Conservation (phyloP, 1,139 yeast genomes). For the Blastobotrys malaysiensis region DNA sequence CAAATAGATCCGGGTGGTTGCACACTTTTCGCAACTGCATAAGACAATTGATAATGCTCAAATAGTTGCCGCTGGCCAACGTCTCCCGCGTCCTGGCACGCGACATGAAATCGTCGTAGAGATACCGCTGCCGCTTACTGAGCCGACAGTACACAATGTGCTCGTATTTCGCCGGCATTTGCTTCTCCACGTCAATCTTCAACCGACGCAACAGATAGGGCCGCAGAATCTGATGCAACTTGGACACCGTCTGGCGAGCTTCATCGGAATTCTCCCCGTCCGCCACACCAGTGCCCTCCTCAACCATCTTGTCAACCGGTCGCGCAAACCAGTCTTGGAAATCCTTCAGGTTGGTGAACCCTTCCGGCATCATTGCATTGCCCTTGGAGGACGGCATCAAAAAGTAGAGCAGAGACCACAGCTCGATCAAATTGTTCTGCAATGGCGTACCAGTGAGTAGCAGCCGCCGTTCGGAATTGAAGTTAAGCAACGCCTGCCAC, state of each 20-base stretch:
- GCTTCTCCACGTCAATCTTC: constrained; percentile 95
- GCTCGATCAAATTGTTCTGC: constrained; percentile 85
- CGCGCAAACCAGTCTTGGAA: constrained; percentile 98
- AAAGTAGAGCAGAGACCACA: constrained; percentile 90
- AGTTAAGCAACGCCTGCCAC: constrained; percentile 93
- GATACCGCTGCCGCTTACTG: constrained; percentile 84
- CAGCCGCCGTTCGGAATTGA: constrained; percentile 83
- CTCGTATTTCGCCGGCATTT: constrained; percentile 97
- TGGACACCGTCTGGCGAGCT: constrained; percentile 76
- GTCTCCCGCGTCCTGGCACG: constrained; percentile 94
- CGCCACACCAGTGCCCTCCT: constrained; percentile 56
- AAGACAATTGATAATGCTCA: constrained; percentile 91
- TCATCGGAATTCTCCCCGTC: constrained; percentile 57
- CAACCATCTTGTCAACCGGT: constrained; percentile 90
- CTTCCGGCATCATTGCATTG: constrained; percentile 76
- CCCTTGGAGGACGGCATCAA: constrained; percentile 87
- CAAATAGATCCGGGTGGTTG: constrained; percentile 95
- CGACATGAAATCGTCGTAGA: constrained; percentile 96
- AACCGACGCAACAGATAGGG: constrained; percentile 88
- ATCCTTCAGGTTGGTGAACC: constrained; percentile 92
- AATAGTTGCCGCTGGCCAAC: constrained; percentile 86
- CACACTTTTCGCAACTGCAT: constrained; percentile 98
- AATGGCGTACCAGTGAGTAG: constrained; percentile 93
- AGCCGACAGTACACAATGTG: constrained; percentile 89
- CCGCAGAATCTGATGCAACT: constrained; percentile 87